Percentiles rank a stretch among this genome's conserved stretches.
These are phyloP conservation scores for Dipteronia sinensis DNA, from an alignment of 345 rosid species.

Conservation along the genomic window DNA sequence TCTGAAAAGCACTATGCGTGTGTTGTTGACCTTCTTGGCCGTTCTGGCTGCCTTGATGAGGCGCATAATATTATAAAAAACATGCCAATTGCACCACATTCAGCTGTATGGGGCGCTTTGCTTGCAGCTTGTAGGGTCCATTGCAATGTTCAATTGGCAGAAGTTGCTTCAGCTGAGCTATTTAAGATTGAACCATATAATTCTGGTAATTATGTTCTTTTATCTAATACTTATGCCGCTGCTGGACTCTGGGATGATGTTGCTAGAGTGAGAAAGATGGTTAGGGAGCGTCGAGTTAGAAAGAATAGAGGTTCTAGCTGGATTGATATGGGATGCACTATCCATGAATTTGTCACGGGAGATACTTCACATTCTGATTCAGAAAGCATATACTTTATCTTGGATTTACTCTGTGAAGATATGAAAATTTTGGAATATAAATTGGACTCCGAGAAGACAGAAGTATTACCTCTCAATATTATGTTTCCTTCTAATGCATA, in stretches of 20 bases:
- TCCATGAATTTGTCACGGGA: slow-evolving; percentile 41
- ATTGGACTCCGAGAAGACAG: neutral
- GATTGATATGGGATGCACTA: slow-evolving; percentile 34
- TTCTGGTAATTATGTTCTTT: slow-evolving; percentile 39
- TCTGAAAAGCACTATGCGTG: slow-evolving; percentile 40
- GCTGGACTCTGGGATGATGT: slow-evolving; percentile 29
- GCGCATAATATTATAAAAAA: slow-evolving; percentile 30
- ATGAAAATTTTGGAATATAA: slow-evolving; percentile 28
- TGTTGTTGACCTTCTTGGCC: slow-evolving; percentile 41
- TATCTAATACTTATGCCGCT: slow-evolving; percentile 35
- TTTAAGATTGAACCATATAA: slow-evolving; percentile 41
- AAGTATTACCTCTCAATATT: slow-evolving; percentile 6
- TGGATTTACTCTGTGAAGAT: slow-evolving; percentile 27
- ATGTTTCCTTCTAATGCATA: neutral
- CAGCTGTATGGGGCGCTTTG: slow-evolving; percentile 37
- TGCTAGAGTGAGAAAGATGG: slow-evolving; percentile 35
- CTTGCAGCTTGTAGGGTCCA: slow-evolving; percentile 37
- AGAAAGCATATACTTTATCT: slow-evolving; percentile 28
- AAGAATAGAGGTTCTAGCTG: slow-evolving; percentile 41
- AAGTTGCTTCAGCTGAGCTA: slow-evolving; percentile 34
- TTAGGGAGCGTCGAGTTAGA: slow-evolving; percentile 31
- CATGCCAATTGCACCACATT: slow-evolving; percentile 25
- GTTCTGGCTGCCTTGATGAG: slow-evolving; percentile 36
- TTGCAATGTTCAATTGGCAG: slow-evolving; percentile 30
- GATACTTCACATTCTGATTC: slow-evolving; percentile 40